Conservation (phyloP, 305 asterid species). For the Fraxinus paxiana region DNA sequence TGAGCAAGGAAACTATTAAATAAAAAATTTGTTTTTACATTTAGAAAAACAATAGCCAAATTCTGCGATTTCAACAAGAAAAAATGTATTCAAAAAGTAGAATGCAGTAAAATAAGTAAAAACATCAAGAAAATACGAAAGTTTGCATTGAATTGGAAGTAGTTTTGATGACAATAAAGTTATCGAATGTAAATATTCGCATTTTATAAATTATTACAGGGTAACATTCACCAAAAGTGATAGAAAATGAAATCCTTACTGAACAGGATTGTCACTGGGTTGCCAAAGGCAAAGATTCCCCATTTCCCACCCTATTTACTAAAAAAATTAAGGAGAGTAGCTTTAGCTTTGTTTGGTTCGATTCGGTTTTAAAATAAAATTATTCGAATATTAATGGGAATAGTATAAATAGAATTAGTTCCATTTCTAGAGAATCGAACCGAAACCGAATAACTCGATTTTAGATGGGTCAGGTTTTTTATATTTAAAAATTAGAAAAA, state of each 20-base stretch:
- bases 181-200: neutral
- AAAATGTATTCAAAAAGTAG: neutral
- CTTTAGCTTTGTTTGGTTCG: neutral
- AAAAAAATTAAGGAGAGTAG: neutral
- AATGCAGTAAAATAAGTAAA: neutral
- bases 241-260: neutral
- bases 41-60: neutral
- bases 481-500: too few relatives aligned
- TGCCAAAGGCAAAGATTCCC: neutral
- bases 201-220: neutral
- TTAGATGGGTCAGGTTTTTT: neutral
- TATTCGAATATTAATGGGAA: too few relatives aligned
- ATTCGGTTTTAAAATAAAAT: too few relatives aligned
- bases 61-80: neutral
- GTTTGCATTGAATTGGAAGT: slow-evolving; percentile 9
- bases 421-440: too few relatives aligned
- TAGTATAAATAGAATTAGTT: too few relatives aligned
- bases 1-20: neutral
- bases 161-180: neutral
- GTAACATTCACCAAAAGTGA: neutral
- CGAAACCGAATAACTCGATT: neutral
- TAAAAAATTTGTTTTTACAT: neutral
- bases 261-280: neutral
- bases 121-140: neutral
- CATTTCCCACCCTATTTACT: neutral